Conservation (phyloP, 306 rosid genomes). For the Begonia peltatifolia region DNA sequence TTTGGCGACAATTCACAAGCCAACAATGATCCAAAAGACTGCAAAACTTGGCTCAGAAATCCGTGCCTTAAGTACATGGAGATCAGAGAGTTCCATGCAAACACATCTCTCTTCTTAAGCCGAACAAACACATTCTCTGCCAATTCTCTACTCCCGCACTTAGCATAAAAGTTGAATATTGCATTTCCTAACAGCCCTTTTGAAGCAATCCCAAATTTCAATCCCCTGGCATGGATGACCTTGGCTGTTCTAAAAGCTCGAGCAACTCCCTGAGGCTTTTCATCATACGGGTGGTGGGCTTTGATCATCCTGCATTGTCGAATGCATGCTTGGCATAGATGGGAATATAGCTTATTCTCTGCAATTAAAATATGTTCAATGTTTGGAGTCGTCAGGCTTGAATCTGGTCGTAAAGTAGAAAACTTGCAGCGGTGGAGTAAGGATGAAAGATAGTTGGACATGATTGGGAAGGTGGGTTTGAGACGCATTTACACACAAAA, state of each 20-base stretch:
- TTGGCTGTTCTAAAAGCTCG: constrained; percentile 22
- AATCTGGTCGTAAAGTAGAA: neutral
- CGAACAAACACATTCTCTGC: constrained; percentile 35
- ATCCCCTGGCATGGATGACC: constrained; percentile 27
- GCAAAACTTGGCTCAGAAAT: constrained; percentile 12
- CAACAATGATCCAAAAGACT: constrained; percentile 23
- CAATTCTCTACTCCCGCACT: constrained; percentile 26
- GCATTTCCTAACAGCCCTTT: constrained; percentile 37
- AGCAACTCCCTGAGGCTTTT: constrained; percentile 21
- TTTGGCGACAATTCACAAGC: constrained; percentile 26
- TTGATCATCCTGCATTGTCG: constrained; percentile 27
- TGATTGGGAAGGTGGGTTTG: neutral
- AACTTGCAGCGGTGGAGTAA: neutral
- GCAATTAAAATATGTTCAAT: constrained; percentile 1
- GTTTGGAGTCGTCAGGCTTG: neutral
- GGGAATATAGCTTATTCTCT: neutral
- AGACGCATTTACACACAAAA: neutral
- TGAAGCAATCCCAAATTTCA: constrained; percentile 25
- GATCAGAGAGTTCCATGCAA: constrained; percentile 51
- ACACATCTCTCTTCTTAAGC: constrained; percentile 37
- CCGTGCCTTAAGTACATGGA: constrained; percentile 35
- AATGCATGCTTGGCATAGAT: constrained; percentile 16
- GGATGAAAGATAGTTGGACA: neutral
- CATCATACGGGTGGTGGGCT: constrained; percentile 22
- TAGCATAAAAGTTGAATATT: constrained; percentile 40